Evolutionary conservation across 495 filamentous ascomycete species (phyloP), one percentile per base, ranked within the genome.

Genomic region (Jackrogersella multiformis): DNA sequence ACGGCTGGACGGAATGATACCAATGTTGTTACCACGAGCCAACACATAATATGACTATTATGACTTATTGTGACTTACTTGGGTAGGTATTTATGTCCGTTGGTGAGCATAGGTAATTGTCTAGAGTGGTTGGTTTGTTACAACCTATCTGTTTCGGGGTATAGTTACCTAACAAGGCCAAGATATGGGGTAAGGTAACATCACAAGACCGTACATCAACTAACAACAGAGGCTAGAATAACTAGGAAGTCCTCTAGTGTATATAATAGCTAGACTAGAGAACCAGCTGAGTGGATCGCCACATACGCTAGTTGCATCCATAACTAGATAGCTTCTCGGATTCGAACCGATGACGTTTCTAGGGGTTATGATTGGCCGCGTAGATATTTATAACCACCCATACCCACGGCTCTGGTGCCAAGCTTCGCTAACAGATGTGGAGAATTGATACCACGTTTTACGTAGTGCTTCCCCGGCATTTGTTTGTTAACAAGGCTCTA

Each of bases 241-340:
- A 42, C 26, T 52, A 51, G n/a, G n/a, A n/a, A n/a, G n/a, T n/a
- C n/a, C n/a, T n/a, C n/a, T n/a, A n/a, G 24, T 18, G 18, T 39
- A 38, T 48, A 59, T 18, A 20, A n/a, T n/a, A n/a, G n/a, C n/a
- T 46, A 32, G 34, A 59, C 44, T 15, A 38, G 39, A 38, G 44
- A 56, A 68, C 71, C 67, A 70, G 64, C 64, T 61, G 67, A 68
- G 54, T 44, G 71, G 71, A 71, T 71, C 58, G 46, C 42, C 67
- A 62, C 20, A 53, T 20, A 61, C n/a, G n/a, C n/a, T n/a, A n/a
- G n/a, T n/a, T n/a, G n/a, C n/a, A n/a, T n/a, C n/a, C n/a, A n/a
- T n/a, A n/a, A n/a, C n/a, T 7, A 30, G 7, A 3, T 30, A 30
- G 36, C 32, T 35, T 20, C 34, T 49, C 51, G 51, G 34, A 60